Conservation (phyloP, 1,284 basidiomycete genomes). For the Fomitiporia mediterranea region DNA sequence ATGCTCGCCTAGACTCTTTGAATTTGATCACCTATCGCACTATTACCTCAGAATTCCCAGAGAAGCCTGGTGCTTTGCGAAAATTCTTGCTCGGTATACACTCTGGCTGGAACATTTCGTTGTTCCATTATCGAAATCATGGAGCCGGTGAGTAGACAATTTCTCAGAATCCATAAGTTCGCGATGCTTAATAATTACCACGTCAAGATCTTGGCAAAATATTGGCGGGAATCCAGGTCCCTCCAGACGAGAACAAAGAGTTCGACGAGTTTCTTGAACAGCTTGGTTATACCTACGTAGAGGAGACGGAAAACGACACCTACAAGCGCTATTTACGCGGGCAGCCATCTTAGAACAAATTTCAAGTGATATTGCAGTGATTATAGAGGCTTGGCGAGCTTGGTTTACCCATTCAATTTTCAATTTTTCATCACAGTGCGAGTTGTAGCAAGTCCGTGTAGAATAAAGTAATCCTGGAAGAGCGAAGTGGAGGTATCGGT, state of each 20-base stretch:
- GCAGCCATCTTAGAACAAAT: slow-evolving; percentile 21
- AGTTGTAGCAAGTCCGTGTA: not conserved
- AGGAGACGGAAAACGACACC: slow-evolving; percentile 90
- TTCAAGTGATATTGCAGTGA: too few relatives aligned
- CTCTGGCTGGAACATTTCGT: slow-evolving; percentile 88
- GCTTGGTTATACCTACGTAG: slow-evolving; percentile 84
- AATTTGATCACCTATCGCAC: slow-evolving; percentile 9
- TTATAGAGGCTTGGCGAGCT: too few relatives aligned
- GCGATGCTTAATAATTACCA: slow-evolving; percentile 3
- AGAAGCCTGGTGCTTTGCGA: slow-evolving; percentile 87
- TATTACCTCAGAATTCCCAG: slow-evolving; percentile 78
- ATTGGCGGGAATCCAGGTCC: slow-evolving; percentile 91
- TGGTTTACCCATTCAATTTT: not conserved
- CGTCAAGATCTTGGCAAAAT: slow-evolving; percentile 78
- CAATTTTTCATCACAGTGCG: too few relatives aligned
- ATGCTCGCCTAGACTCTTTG: slow-evolving; percentile 5
- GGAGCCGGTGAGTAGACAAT: slow-evolving; percentile 78
- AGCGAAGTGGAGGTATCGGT: too few relatives aligned
- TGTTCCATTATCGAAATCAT: slow-evolving; percentile 98
- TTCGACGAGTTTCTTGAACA: slow-evolving; percentile 76
- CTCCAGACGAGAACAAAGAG: slow-evolving; percentile 53
- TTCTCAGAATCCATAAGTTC: too few relatives aligned
- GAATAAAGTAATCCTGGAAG: not conserved
- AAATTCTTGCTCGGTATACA: slow-evolving; percentile 85
- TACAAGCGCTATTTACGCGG: slow-evolving; percentile 71